These are phyloP conservation scores for Mucor racemosus DNA, from an alignment of 371 early-diverging fungal species.

Conservation along the genomic window DNA sequence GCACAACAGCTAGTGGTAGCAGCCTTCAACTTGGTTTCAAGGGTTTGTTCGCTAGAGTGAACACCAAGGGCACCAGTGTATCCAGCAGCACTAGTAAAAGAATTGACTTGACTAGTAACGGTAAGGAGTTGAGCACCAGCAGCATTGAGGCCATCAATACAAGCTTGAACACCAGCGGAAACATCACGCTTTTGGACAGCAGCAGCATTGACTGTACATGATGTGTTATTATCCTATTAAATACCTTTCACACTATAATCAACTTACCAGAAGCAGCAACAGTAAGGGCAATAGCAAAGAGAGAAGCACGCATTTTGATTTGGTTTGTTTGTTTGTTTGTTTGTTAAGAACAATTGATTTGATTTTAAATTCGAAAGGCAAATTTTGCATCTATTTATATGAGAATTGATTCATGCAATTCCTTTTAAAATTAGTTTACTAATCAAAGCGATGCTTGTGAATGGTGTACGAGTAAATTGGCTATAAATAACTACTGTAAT, in stretches of 20 bases:
- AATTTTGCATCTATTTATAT: not conserved
- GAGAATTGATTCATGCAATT: not conserved
- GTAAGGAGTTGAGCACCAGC: slow-evolving; percentile 15
- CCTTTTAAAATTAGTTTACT: not conserved
- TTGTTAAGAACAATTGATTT: not conserved
- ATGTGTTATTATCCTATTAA: no score
- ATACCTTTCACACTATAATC: not conserved
- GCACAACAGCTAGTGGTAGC: slow-evolving; percentile 26
- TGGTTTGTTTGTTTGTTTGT: not conserved
- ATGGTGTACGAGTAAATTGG: not conserved
- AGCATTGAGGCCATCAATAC: slow-evolving; percentile 13
- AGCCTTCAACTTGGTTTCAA: slow-evolving; percentile 16
- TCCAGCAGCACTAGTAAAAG: slow-evolving; percentile 18
- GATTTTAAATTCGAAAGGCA: not conserved
- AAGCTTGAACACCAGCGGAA: slow-evolving; percentile 11
- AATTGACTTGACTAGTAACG: slow-evolving; percentile 19
- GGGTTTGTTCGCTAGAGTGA: slow-evolving; percentile 11
- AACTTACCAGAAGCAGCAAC: slow-evolving; percentile 30
- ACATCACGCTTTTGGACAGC: slow-evolving; percentile 21
- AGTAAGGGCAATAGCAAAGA: slow-evolving; percentile 14
- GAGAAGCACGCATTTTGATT: slow-evolving; percentile 3
- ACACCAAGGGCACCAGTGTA: slow-evolving; percentile 23
- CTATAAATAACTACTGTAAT: not conserved
- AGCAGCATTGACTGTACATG: slow-evolving; percentile 29
- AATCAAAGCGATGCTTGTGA: not conserved